Percentiles rank a stretch among this genome's conserved stretches.
phyloP scores from a whole-genome alignment of 2,329 filamentous ascomycete species.

The Hirsutella rhossiliensis region DNA sequence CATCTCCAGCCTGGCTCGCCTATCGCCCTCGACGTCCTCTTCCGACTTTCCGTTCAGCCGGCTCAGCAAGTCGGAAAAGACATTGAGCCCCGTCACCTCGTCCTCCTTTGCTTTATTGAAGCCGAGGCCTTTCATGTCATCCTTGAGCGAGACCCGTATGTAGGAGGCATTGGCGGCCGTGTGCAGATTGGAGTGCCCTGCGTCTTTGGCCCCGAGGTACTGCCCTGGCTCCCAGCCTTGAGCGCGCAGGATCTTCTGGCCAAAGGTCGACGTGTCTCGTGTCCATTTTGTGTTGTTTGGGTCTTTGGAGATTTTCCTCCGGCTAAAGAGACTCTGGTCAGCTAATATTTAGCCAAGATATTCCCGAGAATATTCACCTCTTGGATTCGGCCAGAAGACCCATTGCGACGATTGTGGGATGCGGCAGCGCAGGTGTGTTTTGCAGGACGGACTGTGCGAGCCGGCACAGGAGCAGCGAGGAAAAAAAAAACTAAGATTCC shows the following conservation, averaged over 20 bases:
- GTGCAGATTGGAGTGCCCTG: slow-evolving; percentile 63
- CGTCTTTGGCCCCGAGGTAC: slow-evolving; percentile 66
- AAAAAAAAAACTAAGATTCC: slow-evolving; percentile 13
- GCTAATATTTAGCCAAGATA: too few relatives aligned
- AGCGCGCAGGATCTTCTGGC: slow-evolving; percentile 75
- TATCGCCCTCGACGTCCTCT: slow-evolving; percentile 57
- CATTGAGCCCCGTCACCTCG: slow-evolving; percentile 73
- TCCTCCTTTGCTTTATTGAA: slow-evolving; percentile 65
- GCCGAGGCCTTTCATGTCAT: slow-evolving; percentile 83
- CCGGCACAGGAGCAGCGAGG: not conserved
- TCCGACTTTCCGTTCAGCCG: slow-evolving; percentile 81
- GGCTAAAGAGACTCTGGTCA: slow-evolving; percentile 11
- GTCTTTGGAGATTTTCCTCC: slow-evolving; percentile 68
- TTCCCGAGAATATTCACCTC: slow-evolving; percentile 11
- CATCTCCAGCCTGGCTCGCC: slow-evolving; percentile 53
- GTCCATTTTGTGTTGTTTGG: slow-evolving; percentile 96
- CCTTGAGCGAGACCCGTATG: slow-evolving; percentile 75
- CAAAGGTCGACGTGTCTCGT: slow-evolving; percentile 68
- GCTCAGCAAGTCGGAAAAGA: slow-evolving; percentile 76
- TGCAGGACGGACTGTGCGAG: too few relatives aligned
- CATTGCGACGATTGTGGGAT: slow-evolving; percentile 12
- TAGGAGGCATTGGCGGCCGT: slow-evolving; percentile 73
- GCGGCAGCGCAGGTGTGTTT: too few relatives aligned
- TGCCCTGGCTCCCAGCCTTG: slow-evolving; percentile 88
- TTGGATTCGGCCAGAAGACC: slow-evolving; percentile 23